Conservation (phyloP, 1,139 yeast species). For the Debaryomyces psychrophilus region DNA sequence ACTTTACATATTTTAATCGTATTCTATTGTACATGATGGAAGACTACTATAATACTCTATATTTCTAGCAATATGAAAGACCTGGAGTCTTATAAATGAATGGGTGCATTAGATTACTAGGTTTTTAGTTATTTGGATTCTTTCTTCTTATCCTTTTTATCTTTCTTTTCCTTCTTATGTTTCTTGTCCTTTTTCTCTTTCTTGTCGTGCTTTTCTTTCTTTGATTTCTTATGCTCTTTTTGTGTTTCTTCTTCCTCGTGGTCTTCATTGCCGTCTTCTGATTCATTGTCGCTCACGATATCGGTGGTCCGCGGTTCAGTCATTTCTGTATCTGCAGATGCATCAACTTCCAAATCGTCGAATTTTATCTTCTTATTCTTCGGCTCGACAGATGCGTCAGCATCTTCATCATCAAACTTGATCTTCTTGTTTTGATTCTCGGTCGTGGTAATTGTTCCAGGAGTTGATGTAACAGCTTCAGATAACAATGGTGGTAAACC, state of each 20-base stretch:
- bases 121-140: slow-evolving; percentile 14
- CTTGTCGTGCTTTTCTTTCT: slow-evolving; percentile 24
- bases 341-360: slow-evolving; percentile 17
- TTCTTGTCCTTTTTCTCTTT: slow-evolving; percentile 39
- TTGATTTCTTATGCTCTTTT: slow-evolving; percentile 21
- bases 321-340: slow-evolving; percentile 14
- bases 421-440: slow-evolving; percentile 29
- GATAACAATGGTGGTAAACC: slow-evolving; percentile 67
- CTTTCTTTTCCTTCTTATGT: slow-evolving; percentile 27
- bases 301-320: slow-evolving; percentile 18
- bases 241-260: slow-evolving; percentile 21
- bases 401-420: slow-evolving; percentile 25
- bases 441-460: slow-evolving; percentile 14
- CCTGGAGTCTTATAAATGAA: not conserved
- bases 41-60: slow-evolving; percentile 5
- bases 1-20: not conserved
- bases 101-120: not conserved
- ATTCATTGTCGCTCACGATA: slow-evolving; percentile 22
- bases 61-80: slow-evolving; percentile 3
- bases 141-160: slow-evolving; percentile 24
- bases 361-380: slow-evolving; percentile 34
- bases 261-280: slow-evolving; percentile 19
- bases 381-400: slow-evolving; percentile 20
- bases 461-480: slow-evolving; percentile 19
- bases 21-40: slow-evolving; percentile 9